These are phyloP conservation scores for Paecilomyces sp. DNA, from an alignment of 2,329 filamentous ascomycete genomes.

Conservation along the genomic window DNA sequence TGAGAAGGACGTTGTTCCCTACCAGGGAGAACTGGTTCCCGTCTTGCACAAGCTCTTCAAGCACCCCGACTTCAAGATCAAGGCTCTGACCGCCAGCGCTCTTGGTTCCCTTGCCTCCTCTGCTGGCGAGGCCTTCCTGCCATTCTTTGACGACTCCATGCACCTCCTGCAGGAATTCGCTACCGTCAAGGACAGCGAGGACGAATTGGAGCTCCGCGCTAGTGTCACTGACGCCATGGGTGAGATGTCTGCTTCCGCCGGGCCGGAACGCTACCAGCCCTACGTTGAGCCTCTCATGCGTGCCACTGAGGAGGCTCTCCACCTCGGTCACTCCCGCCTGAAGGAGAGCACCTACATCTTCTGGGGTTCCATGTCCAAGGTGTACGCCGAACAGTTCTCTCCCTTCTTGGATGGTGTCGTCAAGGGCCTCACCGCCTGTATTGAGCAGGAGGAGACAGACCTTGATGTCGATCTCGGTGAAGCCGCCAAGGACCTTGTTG, in stretches of 20 bases:
- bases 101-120: slow-evolving; percentile 86
- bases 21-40: slow-evolving; percentile 74
- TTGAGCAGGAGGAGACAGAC: slow-evolving; percentile 83
- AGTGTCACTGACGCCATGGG: slow-evolving; percentile 90
- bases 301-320: slow-evolving; percentile 82
- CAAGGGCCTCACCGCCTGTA: slow-evolving; percentile 64
- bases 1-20: slow-evolving; percentile 69
- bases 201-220: slow-evolving; percentile 82
- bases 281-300: slow-evolving; percentile 88
- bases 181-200: slow-evolving; percentile 77
- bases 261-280: slow-evolving; percentile 76
- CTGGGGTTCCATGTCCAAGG: slow-evolving; percentile 90
- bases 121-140: slow-evolving; percentile 72
- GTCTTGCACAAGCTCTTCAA: slow-evolving; percentile 77
- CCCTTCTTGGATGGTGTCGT: slow-evolving; percentile 41
- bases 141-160: slow-evolving; percentile 92
- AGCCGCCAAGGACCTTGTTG: slow-evolving; percentile 65
- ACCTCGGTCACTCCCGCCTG: slow-evolving; percentile 80
- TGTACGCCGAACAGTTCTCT: slow-evolving; percentile 65
- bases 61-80: slow-evolving; percentile 81
- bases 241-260: slow-evolving; percentile 84
- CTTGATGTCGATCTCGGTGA: slow-evolving; percentile 69
- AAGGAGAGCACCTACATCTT: slow-evolving; percentile 96
- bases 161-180: slow-evolving; percentile 77
- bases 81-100: slow-evolving; percentile 80